Percentiles rank a stretch among this genome's conserved stretches.
Evolutionary conservation across 768 basidiomycete genomes (phyloP).

Genomic region (Auriculariales sp.): DNA sequence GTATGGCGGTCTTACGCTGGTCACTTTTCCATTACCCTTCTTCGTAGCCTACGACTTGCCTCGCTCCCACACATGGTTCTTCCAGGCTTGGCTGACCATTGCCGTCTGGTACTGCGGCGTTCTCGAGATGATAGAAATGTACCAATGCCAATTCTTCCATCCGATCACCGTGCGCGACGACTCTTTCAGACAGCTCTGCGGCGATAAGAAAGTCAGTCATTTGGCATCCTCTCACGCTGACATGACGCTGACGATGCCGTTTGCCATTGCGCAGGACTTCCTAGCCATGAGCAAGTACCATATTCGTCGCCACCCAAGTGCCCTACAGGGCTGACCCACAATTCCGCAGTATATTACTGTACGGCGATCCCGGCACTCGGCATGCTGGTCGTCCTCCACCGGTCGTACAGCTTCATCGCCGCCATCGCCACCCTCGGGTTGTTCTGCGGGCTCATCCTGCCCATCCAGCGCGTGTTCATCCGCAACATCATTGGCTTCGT

Average conservation of each 20-base stretch:
- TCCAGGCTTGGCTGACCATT: neutral
- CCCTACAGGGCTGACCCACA: neutral
- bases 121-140: slow-evolving; percentile 6
- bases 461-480: slow-evolving; percentile 12
- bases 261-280: slow-evolving; percentile 11
- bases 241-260: neutral
- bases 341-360: slow-evolving; percentile 12
- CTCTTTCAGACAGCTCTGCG: too few species aligned
- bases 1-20: neutral
- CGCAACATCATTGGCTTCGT: slow-evolving; percentile 9
- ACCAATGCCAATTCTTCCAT: slow-evolving; percentile 6
- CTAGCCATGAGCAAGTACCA: slow-evolving; percentile 9
- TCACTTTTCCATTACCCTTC: slow-evolving; percentile 14
- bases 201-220: too few species aligned
- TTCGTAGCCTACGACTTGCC: slow-evolving; percentile 13
- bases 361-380: slow-evolving; percentile 14
- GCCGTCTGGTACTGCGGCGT: slow-evolving; percentile 4
- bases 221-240: too few species aligned
- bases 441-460: slow-evolving; percentile 10
- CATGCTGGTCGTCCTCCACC: slow-evolving; percentile 13
- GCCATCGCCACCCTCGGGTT: slow-evolving; percentile 11
- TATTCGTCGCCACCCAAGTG: neutral
- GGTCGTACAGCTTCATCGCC: slow-evolving; percentile 13
- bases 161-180: too few species aligned
- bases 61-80: neutral